phyloP scores from a whole-genome alignment of 2,329 filamentous ascomycete species.

The Penicillium rolfsii region DNA sequence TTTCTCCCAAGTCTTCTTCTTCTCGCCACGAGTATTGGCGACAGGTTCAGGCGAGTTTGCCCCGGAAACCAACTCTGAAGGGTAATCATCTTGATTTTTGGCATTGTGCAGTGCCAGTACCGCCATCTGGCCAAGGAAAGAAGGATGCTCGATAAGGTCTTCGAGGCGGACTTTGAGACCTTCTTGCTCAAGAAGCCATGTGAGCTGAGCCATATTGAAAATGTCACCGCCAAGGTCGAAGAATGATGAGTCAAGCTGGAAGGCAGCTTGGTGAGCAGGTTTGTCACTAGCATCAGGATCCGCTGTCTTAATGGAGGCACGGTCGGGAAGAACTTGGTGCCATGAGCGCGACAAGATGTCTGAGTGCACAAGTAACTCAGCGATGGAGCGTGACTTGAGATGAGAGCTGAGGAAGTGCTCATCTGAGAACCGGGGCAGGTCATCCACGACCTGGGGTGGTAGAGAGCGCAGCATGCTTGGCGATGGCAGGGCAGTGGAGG shows the following conservation, averaged over 20 bases:
- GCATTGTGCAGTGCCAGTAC: constrained; percentile 37
- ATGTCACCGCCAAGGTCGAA: constrained; percentile 49
- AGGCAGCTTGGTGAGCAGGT: constrained; percentile 23
- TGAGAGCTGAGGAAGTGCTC: constrained; percentile 41
- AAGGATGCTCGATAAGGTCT: constrained; percentile 46
- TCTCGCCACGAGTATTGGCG: constrained; percentile 14
- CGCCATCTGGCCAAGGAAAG: constrained; percentile 47
- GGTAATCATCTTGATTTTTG: constrained; percentile 27
- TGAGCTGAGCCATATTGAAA: constrained; percentile 46
- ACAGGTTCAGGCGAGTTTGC: constrained; percentile 16
- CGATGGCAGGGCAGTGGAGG: constrained; percentile 39
- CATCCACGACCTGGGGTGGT: constrained; percentile 36
- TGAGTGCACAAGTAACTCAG: constrained; percentile 45
- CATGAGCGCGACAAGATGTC: constrained; percentile 46
- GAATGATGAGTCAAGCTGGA: constrained; percentile 47
- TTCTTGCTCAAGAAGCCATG: constrained; percentile 48
- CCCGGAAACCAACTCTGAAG: constrained; percentile 19
- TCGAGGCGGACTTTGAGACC: constrained; percentile 45
- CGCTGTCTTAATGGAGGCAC: not conserved
- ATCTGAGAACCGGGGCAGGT: constrained; percentile 33
- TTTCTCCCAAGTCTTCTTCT: constrained; percentile 34
- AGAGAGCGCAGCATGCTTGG: constrained; percentile 38
- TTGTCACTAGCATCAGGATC: constrained; percentile 27
- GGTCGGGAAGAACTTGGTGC: constrained; percentile 42
- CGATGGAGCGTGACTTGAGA: constrained; percentile 42